Conservation (phyloP, 352 stramenopile species). For the Thraustochytrium sp. region DNA sequence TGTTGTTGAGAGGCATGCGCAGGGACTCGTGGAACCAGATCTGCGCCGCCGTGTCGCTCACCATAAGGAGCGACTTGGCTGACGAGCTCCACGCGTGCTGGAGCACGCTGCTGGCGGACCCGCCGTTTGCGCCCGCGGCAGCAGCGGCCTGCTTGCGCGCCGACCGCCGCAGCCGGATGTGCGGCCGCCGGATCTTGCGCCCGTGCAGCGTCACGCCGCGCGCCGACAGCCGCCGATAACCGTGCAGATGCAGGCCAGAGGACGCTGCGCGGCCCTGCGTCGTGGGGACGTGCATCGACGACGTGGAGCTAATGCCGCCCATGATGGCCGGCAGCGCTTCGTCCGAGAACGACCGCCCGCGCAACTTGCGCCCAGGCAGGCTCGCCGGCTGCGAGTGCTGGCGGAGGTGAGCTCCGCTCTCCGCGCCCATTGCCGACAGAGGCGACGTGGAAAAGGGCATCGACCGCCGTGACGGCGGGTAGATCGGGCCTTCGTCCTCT, state of each 20-base stretch:
- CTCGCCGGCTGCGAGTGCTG: not conserved
- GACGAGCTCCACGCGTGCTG: constrained; percentile 15
- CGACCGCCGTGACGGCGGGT: not conserved
- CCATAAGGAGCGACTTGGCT: constrained; percentile 11
- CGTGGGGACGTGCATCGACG: too few relatives aligned
- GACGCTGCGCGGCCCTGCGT: too few relatives aligned
- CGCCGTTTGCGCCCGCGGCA: too few relatives aligned
- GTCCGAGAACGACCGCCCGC: not conserved
- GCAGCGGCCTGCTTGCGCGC: not conserved
- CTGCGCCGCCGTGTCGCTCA: not conserved
- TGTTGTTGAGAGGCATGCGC: constrained; percentile 22
- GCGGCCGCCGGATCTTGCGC: not conserved
- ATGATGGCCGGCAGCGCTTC: not conserved
- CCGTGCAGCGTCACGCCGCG: not conserved
- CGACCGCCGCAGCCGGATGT: not conserved
- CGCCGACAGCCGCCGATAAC: not conserved
- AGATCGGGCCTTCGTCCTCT: not conserved
- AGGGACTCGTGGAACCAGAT: constrained; percentile 25
- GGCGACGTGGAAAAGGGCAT: not conserved
- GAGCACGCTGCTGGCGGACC: not conserved
- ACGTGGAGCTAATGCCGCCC: too few relatives aligned
- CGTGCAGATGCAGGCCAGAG: too few relatives aligned
- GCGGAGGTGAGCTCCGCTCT: not conserved
- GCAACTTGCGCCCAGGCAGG: not conserved
- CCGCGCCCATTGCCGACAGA: not conserved